Evolutionary conservation across 306 rosid species (phyloP), one percentile per base, ranked within the genome.

Genomic region (Macrotyloma uniflorum): DNA sequence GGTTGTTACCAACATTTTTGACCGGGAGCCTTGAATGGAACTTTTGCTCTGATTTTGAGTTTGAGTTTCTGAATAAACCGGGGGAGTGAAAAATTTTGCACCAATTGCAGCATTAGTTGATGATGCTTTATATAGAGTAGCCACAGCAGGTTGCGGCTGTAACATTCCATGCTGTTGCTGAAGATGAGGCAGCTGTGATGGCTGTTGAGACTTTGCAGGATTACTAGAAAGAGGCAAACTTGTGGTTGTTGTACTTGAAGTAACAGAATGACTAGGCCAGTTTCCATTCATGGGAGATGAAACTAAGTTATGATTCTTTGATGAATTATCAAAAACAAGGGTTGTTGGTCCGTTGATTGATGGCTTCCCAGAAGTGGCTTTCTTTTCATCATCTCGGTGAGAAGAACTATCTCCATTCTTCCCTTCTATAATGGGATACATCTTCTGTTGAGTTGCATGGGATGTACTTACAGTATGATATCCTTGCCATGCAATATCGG

Each of bases 241-340:
- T 65, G 84, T 4, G 8, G 78, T 59, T 66, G 58, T 32, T 11
- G 82, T 30, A 68, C 83, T 51, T 6, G 85, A 77, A 33, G 83
- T 45, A 26, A 74, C 28, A 38, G 85, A 73, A 28, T 36, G 82
- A 24, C 75, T 47, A 32, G 85, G 87, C 88, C 90, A 84, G 72
- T 49, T 86, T 79, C 67, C 86, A 47, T 74, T 50, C 49, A 67
- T 40, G 24, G 92, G 80, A 72, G 90, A 75, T 54, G 83, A 63
- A 70, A 78, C 70, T 67, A 90, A 86, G 79, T 82, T 88, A 2
- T 87, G 85, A 78, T 82, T 83, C 74, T 85, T 84, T 4, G 86
- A 72, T 28, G 93, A 78, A 65, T 90, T 86, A 77, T 88, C 88
- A 12, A 88, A 90, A 68, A 81, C 90, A 53, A 86, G 87, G 64